Conservation (phyloP, 208 protist species). For the Tritrichomonas foetus region DNA sequence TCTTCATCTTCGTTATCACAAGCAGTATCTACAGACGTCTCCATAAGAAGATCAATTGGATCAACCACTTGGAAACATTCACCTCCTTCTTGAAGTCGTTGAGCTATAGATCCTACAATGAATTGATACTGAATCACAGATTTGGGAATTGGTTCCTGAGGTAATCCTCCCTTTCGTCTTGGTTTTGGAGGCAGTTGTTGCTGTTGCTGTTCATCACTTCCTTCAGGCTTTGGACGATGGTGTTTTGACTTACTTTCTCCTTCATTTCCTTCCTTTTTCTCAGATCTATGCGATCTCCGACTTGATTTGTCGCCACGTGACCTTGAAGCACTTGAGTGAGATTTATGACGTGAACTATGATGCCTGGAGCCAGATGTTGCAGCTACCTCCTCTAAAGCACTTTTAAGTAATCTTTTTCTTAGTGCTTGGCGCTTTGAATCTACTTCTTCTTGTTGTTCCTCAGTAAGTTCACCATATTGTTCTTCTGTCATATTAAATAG, state of each 20-base stretch:
- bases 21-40: not conserved
- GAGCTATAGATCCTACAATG: not conserved
- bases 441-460: not conserved
- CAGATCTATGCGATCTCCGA: not conserved
- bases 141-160: not conserved
- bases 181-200: no score
- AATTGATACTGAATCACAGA: not conserved
- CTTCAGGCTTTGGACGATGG: no score
- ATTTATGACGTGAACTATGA: not conserved
- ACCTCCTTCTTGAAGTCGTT: not conserved
- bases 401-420: not conserved
- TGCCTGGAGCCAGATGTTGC: not conserved
- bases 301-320: not conserved
- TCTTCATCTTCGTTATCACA: not conserved
- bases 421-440: not conserved
- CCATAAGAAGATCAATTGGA: not conserved
- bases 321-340: not conserved
- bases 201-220: not conserved
- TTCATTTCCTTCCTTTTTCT: not conserved
- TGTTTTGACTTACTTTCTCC: not conserved
- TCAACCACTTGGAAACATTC: not conserved
- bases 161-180: not conserved
- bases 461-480: not conserved
- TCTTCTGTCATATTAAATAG: constrained; percentile 5
- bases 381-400: not conserved